Evolutionary conservation across 768 basidiomycete genomes (phyloP).

Genomic region (Vararia minispora): DNA sequence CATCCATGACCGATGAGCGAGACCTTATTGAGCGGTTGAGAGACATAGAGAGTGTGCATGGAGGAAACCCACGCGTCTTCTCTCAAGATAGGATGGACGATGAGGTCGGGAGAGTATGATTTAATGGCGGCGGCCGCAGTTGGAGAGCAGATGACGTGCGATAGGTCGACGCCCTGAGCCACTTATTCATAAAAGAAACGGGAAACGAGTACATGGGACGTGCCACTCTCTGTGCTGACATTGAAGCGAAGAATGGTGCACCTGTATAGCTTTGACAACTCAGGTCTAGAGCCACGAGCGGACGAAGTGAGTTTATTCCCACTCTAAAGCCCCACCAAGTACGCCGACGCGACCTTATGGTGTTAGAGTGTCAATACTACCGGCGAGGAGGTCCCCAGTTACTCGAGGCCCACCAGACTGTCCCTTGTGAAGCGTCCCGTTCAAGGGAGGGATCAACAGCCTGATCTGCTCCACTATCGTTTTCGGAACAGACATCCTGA

Average conservation of each 20-base stretch:
- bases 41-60: no score
- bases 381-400: not conserved
- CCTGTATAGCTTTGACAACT: slow-evolving; percentile 69
- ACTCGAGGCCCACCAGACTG: slow-evolving; percentile 60
- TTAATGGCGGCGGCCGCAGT: slow-evolving; percentile 90
- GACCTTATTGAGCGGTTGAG: not conserved
- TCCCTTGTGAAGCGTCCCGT: slow-evolving; percentile 85
- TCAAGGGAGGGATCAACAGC: slow-evolving; percentile 81
- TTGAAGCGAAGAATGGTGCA: slow-evolving; percentile 92
- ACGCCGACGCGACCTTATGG: slow-evolving; percentile 77
- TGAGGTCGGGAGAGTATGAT: slow-evolving; percentile 92
- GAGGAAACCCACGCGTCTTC: slow-evolving; percentile 47
- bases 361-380: not conserved
- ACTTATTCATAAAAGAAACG: slow-evolving; percentile 1
- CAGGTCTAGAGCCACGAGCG: not conserved
- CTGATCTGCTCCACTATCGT: slow-evolving; percentile 60
- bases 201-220: slow-evolving; percentile 13
- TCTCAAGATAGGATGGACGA: slow-evolving; percentile 87
- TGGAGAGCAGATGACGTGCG: slow-evolving; percentile 96
- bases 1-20: no score
- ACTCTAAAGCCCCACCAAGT: slow-evolving; percentile 91
- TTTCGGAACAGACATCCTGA: slow-evolving; percentile 49
- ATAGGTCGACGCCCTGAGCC: slow-evolving; percentile 77
- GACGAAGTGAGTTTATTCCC: slow-evolving; percentile 20
- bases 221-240: slow-evolving; percentile 82